A percentile compares a stretch with the other conserved stretches of the same genome.
Evolutionary conservation across 164 flowering plant genomes (phyloP).

Genomic region (Stephania cephalantha): DNA sequence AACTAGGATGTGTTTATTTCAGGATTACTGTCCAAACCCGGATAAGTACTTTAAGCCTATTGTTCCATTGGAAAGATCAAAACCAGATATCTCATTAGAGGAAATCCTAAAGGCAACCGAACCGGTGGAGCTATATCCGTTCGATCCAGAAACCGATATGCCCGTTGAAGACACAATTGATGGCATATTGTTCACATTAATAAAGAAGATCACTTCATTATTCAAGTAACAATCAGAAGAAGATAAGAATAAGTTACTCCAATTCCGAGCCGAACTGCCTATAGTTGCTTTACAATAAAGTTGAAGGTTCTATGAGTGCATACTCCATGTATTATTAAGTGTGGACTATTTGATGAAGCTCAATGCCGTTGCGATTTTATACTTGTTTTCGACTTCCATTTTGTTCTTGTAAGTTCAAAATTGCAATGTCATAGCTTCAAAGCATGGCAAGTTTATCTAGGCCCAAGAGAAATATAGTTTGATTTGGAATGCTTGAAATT

Average conservation of each 20-base stretch:
- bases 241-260: background rate
- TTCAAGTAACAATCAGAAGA: conserved; percentile 6
- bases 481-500: too few species aligned
- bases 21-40: conserved; percentile 57
- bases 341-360: too few species aligned
- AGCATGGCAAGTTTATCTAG: too few species aligned
- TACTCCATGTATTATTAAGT: background rate
- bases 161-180: conserved; percentile 29
- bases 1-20: conserved; percentile 8
- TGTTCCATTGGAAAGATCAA: conserved; percentile 47
- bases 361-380: too few species aligned
- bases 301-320: background rate
- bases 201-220: conserved; percentile 12
- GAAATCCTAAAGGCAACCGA: conserved; percentile 59
- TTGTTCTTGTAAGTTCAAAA: too few species aligned
- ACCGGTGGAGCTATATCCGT: conserved; percentile 49
- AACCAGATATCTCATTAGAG: conserved; percentile 47
- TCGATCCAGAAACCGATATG: conserved; percentile 57
- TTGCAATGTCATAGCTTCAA: too few species aligned
- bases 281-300: background rate
- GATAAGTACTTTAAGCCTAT: conserved; percentile 27
- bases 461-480: too few species aligned
- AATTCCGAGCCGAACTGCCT: too few species aligned
- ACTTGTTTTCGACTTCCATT: too few species aligned
- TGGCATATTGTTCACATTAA: conserved; percentile 15